Conservation (phyloP, 345 rosid species). For the Boechera retrofracta region DNA sequence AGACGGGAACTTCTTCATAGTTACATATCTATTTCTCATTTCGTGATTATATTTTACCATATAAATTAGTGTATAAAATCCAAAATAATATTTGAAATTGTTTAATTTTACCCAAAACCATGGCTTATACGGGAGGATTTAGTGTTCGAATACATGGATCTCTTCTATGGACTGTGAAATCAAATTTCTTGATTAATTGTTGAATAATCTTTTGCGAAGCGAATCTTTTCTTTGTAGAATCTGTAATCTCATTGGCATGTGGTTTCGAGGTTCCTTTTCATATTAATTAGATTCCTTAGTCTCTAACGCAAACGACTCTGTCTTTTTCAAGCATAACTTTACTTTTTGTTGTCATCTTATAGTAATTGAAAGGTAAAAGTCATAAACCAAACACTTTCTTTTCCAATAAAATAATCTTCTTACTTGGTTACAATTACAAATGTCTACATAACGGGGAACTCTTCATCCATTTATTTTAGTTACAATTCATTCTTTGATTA, state of each 20-base stretch:
- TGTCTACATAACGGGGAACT: slow-evolving; percentile 25
- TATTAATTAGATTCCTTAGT: slow-evolving; percentile 37
- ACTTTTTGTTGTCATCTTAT: slow-evolving; percentile 16
- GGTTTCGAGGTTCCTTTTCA: slow-evolving; percentile 24
- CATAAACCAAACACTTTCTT: neutral
- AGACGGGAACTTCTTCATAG: neutral
- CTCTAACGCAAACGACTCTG: slow-evolving; percentile 28
- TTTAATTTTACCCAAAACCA: neutral
- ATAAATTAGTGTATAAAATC: neutral
- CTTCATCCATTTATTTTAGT: neutral
- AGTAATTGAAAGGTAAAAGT: slow-evolving; percentile 24
- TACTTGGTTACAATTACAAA: slow-evolving; percentile 11
- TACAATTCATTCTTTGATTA: neutral
- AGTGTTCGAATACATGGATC: neutral
- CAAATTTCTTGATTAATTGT: neutral
- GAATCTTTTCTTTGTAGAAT: slow-evolving; percentile 35
- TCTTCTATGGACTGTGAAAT: neutral
- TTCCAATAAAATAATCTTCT: neutral
- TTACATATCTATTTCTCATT: neutral
- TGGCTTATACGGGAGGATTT: neutral
- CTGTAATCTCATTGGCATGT: slow-evolving; percentile 34
- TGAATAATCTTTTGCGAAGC: neutral
- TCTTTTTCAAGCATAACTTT: slow-evolving; percentile 4
- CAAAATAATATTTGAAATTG: neutral
- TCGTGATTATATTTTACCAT: neutral